A percentile compares a stretch with the other conserved stretches of the same genome.
Evolutionary conservation across 306 rosid species (phyloP).

Genomic region (Comarum palustre): DNA sequence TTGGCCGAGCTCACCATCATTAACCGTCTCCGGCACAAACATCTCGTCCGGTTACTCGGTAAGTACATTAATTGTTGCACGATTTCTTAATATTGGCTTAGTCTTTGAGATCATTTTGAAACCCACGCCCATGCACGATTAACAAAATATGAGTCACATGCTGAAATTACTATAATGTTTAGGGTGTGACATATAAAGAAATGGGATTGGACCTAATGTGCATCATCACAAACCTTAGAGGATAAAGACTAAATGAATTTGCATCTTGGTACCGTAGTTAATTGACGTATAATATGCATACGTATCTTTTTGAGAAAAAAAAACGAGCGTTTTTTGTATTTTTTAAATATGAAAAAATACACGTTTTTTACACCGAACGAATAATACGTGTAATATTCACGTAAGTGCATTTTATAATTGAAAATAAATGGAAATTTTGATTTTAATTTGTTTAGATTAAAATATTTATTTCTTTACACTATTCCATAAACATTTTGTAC

Average conservation of each 20-base stretch:
- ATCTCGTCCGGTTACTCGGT: constrained; percentile 63
- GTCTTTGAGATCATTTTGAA: not conserved
- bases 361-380: too few relatives aligned
- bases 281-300: too few relatives aligned
- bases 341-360: too few relatives aligned
- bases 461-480: too few relatives aligned
- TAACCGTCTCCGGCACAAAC: constrained; percentile 77
- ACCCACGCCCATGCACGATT: not conserved
- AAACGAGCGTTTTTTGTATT: too few relatives aligned
- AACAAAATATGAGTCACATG: not conserved
- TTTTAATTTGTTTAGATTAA: too few relatives aligned
- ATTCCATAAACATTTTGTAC: too few relatives aligned
- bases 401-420: too few relatives aligned
- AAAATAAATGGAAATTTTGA: too few relatives aligned
- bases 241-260: not conserved
- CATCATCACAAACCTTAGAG: not conserved
- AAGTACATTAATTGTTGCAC: not conserved
- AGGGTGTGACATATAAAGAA: not conserved
- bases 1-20: constrained; percentile 70
- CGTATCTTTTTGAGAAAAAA: too few relatives aligned
- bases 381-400: too few relatives aligned
- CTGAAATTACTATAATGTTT: not conserved
- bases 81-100: not conserved
- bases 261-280: too few relatives aligned
- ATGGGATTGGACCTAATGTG: not conserved